Percentiles rank a stretch among this genome's conserved stretches.
Evolutionary conservation across 306 rosid genomes (phyloP).

Genomic region (Carpinus fangiana): DNA sequence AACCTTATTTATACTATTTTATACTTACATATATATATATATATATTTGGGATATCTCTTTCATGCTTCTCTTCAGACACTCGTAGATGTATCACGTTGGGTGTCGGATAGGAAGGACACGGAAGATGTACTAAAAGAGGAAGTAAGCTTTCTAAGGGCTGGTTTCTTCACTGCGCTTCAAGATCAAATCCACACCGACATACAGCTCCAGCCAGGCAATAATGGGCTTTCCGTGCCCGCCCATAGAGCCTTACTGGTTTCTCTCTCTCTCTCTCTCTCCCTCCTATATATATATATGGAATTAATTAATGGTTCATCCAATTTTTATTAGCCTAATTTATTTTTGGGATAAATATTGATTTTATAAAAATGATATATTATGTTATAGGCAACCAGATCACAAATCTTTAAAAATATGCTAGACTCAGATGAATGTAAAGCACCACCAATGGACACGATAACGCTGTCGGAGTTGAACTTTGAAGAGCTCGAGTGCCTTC

Average conservation of each 20-base stretch:
- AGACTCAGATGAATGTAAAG: slow-evolving; percentile 68
- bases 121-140: slow-evolving; percentile 45
- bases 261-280: neutral
- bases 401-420: slow-evolving; percentile 74
- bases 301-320: too few species aligned
- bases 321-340: too few species aligned
- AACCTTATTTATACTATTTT: neutral
- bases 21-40: neutral
- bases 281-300: too few species aligned
- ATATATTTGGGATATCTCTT: neutral
- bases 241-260: slow-evolving; percentile 63
- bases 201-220: slow-evolving; percentile 48
- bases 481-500: slow-evolving; percentile 59
- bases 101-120: slow-evolving; percentile 32
- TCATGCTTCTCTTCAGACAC: slow-evolving; percentile 37
- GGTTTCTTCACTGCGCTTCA: slow-evolving; percentile 54
- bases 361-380: neutral
- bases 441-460: slow-evolving; percentile 46
- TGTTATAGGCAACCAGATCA: slow-evolving; percentile 65
- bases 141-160: slow-evolving; percentile 38
- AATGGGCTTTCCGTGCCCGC: slow-evolving; percentile 59
- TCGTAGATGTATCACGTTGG: slow-evolving; percentile 49
- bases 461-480: slow-evolving; percentile 54
- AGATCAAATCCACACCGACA: slow-evolving; percentile 64
- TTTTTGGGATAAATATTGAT: too few species aligned